Evolutionary conservation across 2,329 filamentous ascomycete species (phyloP), one percentile per base, ranked within the genome.

Genomic region (Albophoma yamanashiensis): DNA sequence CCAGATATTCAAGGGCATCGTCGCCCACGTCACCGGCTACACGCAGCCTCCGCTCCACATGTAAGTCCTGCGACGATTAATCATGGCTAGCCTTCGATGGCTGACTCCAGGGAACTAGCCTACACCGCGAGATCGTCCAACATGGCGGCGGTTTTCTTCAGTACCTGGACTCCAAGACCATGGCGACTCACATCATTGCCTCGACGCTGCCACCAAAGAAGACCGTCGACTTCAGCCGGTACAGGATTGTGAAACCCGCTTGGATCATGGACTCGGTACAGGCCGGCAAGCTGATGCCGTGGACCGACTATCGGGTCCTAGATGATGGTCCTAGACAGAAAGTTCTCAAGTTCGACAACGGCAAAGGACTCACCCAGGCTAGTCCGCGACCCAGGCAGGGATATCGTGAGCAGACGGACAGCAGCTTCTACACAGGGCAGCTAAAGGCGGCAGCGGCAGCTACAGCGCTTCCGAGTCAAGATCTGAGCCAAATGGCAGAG

Each of bases 71-170:
- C 17, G 12, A 14, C 2, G 22, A 6, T 38, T 59, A 31, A 31
- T 31, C 43, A 6, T 22, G 4, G 36, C 17, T 40, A 31, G 25
- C 3, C 9, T 31, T 15, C 8, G 6, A 11, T 36, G 17, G 27
- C 39, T 4, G 15, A n/a, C 55, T 27, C 68, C 71, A 55, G 6
- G 9, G 4, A 7, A 38, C 20, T 27, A 81, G 79, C 53, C 82
- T 99, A 22, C 93, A 96, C 75, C 86, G 80, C 58, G 82, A 96
- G 62, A 88, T 99, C 60, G 93, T 99, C 22, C 85, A 89, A 66
- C 87, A 97, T 82, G 94, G 94, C n/a, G 95, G 92, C 39, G 90
- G 89, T 0, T 97, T 96, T 67, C 82, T 97, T 62, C 94, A 99
- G 72, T 97, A 97, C 68, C 78, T 99, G 14, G 92, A 97, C 72